These are phyloP conservation scores for Fusarium virguliforme DNA, from an alignment of 2,329 filamentous ascomycete genomes.

Conservation along the genomic window DNA sequence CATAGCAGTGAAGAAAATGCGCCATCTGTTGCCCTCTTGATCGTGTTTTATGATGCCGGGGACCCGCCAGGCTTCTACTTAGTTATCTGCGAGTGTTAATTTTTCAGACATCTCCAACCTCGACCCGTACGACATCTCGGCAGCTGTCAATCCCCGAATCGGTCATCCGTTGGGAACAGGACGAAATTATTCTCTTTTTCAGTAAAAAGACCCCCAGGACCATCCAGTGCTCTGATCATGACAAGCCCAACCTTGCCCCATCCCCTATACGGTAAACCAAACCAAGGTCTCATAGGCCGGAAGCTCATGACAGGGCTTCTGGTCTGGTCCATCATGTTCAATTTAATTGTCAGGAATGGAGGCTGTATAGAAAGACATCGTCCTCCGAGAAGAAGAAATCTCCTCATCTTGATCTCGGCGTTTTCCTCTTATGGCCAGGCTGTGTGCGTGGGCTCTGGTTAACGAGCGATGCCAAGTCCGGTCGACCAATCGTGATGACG, in stretches of 20 bases:
- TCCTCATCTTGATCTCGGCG: neutral
- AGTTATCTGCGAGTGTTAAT: too few relatives aligned
- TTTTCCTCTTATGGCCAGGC: neutral
- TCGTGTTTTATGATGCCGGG: too few relatives aligned
- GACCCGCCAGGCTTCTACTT: too few relatives aligned
- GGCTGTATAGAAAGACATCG: neutral
- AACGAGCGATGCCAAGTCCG: neutral
- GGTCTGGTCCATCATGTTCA: neutral
- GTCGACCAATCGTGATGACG: neutral
- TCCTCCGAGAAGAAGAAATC: neutral
- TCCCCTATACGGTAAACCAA: neutral
- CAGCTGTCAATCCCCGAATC: too few relatives aligned
- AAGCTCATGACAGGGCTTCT: neutral
- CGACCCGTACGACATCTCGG: too few relatives aligned
- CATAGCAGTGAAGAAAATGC: neutral
- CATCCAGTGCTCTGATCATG: neutral
- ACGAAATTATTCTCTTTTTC: neutral
- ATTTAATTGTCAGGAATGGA: neutral
- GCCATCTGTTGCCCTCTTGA: too few relatives aligned
- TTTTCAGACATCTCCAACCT: too few relatives aligned
- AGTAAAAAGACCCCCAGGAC: too few relatives aligned
- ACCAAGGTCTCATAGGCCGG: neutral
- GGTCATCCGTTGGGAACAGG: too few relatives aligned
- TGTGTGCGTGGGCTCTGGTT: neutral
- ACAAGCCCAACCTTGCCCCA: neutral